phyloP scores from a whole-genome alignment of 805 yeast genomes.

The Ogataea chonburiensis region DNA sequence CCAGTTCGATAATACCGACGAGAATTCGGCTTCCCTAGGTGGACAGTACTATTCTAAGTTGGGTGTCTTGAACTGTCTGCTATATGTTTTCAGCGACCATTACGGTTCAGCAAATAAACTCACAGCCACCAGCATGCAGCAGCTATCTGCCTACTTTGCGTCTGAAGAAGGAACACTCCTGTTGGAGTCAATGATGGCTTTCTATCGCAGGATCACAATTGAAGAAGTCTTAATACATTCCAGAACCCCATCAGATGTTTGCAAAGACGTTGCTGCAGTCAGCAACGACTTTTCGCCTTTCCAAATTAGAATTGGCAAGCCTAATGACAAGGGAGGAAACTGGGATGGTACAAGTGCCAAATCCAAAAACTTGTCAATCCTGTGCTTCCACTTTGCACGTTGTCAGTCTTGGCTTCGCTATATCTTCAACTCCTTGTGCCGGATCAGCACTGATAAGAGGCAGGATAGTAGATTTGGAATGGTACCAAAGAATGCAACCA shows the following conservation, averaged over 20 bases:
- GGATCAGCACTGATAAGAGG: slow-evolving; percentile 38
- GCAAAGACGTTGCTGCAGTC: slow-evolving; percentile 39
- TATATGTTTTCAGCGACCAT: slow-evolving; percentile 54
- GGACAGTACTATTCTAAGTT: slow-evolving; percentile 37
- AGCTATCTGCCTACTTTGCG: slow-evolving; percentile 42
- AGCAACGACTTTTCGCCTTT: slow-evolving; percentile 39
- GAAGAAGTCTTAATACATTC: slow-evolving; percentile 59
- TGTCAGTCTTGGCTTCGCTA: slow-evolving; percentile 43
- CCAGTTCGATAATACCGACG: slow-evolving; percentile 30
- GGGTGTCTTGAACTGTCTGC: slow-evolving; percentile 41
- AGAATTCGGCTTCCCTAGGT: slow-evolving; percentile 27
- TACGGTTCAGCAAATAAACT: slow-evolving; percentile 53
- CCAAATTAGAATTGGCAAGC: slow-evolving; percentile 45
- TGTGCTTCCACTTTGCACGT: slow-evolving; percentile 50
- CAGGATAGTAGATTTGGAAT: slow-evolving; percentile 39
- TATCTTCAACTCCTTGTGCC: slow-evolving; percentile 31
- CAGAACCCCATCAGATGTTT: slow-evolving; percentile 45
- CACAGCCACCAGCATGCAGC: slow-evolving; percentile 44
- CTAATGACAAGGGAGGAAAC: slow-evolving; percentile 34
- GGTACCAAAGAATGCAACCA: slow-evolving; percentile 29
- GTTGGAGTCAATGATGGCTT: slow-evolving; percentile 40
- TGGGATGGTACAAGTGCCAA: slow-evolving; percentile 52
- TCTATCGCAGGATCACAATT: slow-evolving; percentile 50
- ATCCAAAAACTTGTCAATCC: slow-evolving; percentile 59
- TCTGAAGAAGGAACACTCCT: slow-evolving; percentile 41